phyloP scores from a whole-genome alignment of 2,329 filamentous ascomycete species.

The Botrytis squamosa region DNA sequence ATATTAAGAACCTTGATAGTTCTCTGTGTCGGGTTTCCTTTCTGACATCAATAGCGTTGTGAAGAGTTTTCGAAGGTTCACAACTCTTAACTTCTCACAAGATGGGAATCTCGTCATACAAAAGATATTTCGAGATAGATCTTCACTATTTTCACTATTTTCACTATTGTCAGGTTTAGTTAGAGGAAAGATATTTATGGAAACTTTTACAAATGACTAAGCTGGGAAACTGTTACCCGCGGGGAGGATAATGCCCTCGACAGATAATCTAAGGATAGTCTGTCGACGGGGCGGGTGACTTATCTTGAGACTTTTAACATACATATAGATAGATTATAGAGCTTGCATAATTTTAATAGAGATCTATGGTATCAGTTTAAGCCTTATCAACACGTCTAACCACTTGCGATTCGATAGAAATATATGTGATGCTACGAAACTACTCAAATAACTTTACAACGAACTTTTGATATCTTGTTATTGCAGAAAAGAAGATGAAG shows the following conservation, averaged over 20 bases:
- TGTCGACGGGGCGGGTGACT: not conserved
- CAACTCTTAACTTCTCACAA: not conserved
- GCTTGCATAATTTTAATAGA: not conserved
- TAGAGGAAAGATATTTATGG: not conserved
- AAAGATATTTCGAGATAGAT: not conserved
- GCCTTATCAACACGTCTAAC: not conserved
- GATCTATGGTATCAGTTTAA: fast-evolving
- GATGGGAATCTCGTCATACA: not conserved
- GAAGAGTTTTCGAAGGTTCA: not conserved
- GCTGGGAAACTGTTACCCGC: not conserved
- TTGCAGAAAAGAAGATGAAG: not conserved
- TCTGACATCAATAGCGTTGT: not conserved
- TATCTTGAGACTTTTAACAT: too few relatives aligned
- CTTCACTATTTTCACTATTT: not conserved
- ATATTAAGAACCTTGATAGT: not conserved
- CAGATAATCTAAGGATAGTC: not conserved
- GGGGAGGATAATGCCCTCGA: not conserved
- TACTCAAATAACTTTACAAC: not conserved
- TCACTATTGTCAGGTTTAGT: not conserved
- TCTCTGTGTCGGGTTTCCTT: fast-evolving
- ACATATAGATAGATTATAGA: not conserved
- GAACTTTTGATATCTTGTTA: too few relatives aligned
- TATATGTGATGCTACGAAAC: not conserved
- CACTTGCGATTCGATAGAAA: not conserved
- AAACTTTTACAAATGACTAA: not conserved